phyloP scores from a whole-genome alignment of 345 rosid species.

The Melaleuca alternifolia region DNA sequence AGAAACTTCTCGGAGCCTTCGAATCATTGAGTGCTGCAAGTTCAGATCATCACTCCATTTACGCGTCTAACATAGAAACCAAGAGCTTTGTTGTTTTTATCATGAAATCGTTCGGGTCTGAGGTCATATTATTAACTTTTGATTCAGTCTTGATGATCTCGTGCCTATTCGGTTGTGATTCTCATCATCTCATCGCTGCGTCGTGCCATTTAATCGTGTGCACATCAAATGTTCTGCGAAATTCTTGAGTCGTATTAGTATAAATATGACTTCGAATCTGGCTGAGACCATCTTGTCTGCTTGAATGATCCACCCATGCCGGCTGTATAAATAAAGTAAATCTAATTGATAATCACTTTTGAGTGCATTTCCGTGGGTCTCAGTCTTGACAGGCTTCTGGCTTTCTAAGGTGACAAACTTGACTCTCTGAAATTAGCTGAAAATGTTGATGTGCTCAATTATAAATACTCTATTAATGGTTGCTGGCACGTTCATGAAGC shows the following conservation, averaged over 20 bases:
- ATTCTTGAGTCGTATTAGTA: background rate
- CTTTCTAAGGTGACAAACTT: fast-evolving
- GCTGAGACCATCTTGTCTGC: too few species aligned
- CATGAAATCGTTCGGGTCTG: background rate
- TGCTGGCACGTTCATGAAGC: background rate
- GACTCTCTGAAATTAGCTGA: background rate
- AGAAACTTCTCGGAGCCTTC: too few species aligned
- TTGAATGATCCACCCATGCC: too few species aligned
- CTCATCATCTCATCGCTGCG: background rate
- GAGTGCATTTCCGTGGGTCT: too few species aligned
- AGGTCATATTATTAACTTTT: background rate
- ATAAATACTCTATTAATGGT: background rate
- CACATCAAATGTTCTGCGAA: background rate
- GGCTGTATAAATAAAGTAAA: too few species aligned
- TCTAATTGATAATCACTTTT: too few species aligned
- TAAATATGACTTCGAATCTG: too few species aligned
- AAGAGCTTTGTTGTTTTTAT: background rate
- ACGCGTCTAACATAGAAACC: background rate
- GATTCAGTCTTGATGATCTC: background rate
- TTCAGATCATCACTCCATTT: background rate
- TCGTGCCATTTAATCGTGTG: background rate
- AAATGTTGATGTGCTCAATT: background rate
- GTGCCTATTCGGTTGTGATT: background rate
- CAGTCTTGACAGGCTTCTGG: background rate
- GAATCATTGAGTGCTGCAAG: background rate